Base-by-base conservation (phyloP, 345 rosid species). In the Pistacia vera region DNA sequence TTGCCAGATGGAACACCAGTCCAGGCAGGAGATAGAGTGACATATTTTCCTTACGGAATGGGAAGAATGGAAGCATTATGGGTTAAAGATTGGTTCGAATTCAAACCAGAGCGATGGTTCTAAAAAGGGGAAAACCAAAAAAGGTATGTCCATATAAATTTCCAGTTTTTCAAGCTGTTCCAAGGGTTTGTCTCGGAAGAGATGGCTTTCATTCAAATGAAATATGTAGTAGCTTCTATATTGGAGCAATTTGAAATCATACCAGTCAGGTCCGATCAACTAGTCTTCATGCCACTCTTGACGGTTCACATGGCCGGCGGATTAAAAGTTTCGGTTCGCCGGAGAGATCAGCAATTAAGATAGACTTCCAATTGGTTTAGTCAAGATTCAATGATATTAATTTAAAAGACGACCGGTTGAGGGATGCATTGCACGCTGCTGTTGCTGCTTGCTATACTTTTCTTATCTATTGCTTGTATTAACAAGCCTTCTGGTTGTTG, bases 1-100 rank as follows among this genome's bases (percentile, higher is more conserved):
- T 81, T 94, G 79, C 94, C 97, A 1, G 98, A 92, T 61, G 92
- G 93, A 18, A 90, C 94, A 8, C 11, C 14, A 0, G 89, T 92
- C 41, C 83, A 66, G 71, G 88, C 92, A 0, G 98, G 98, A 56
- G 95, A 92, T 58, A 87, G 98, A 63, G 98, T 94, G 9, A 94
- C 97, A 4, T 94, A 88, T 72, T 89, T 92, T 63, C 97, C 93
- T 0, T 94, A 92, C 57, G 98, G 97, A 22, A 90, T 90, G 98
- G 97, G 98, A 66, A 86, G 98, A 81, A 89, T 90, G 93, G 93
- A 94, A 49, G 82, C 84, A 46, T 66, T 92, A 56, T 94, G 98
- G 98, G 95, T 97, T 14, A 67, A 76, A 75, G 91, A 92, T 65
- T 70, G 91, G 82, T 64, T 67, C 59, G 75, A 89, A 73, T 94